Conservation (phyloP, 164 flowering plant genomes). For the Umbilicus rupestris region DNA sequence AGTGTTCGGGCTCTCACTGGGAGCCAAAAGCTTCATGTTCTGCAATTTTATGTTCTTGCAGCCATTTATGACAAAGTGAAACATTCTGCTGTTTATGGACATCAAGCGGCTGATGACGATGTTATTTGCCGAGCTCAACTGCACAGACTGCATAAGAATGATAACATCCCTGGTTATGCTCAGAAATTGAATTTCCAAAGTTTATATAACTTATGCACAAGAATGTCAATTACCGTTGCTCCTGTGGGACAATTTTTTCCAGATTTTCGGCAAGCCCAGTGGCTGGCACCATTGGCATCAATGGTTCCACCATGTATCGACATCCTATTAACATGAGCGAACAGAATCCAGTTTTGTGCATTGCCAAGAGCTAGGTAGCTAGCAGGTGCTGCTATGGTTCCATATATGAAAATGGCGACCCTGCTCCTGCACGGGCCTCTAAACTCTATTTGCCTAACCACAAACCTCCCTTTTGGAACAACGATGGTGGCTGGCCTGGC, state of each 20-base stretch:
- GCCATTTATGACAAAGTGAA: conserved; percentile 18
- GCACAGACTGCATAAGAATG: conserved; percentile 15
- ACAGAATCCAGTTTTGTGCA: conserved; percentile 8
- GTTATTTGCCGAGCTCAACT: conserved; percentile 17
- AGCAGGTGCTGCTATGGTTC: conserved; percentile 11
- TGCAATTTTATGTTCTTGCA: conserved; percentile 16
- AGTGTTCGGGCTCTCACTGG: conserved; percentile 23
- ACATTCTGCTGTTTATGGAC: conserved; percentile 21
- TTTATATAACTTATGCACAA: too few species aligned
- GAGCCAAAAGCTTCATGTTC: conserved; percentile 14
- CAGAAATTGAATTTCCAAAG: not conserved
- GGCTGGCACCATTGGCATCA: conserved; percentile 11
- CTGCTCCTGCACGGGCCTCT: conserved; percentile 10
- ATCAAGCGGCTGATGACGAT: conserved; percentile 13
- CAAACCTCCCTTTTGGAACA: conserved; percentile 12
- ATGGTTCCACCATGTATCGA: conserved; percentile 11
- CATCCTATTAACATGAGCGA: conserved; percentile 5
- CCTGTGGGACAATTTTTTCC: conserved; percentile 12
- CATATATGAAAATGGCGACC: conserved; percentile 4
- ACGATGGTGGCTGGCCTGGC: conserved; percentile 11
- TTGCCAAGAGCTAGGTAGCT: conserved; percentile 2
- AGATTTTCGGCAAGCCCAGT: conserved; percentile 13
- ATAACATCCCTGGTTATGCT: not conserved
- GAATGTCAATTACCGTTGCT: conserved; percentile 13
- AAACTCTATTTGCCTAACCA: conserved; percentile 5